Evolutionary conservation across 1,284 basidiomycete genomes (phyloP).

Genomic region (Sphagnurus paluster): DNA sequence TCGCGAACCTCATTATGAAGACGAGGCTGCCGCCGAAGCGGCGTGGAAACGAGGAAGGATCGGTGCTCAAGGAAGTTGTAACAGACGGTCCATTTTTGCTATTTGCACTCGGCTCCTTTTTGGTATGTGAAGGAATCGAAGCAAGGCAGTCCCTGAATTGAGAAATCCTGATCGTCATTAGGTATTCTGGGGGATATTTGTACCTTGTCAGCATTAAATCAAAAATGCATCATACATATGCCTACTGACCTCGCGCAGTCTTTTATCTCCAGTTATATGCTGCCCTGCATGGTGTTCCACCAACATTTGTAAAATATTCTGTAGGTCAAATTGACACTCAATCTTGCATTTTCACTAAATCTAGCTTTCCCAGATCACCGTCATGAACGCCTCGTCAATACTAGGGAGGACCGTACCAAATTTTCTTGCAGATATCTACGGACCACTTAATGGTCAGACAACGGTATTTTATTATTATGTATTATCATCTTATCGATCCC

Average conservation of each 20-base stretch:
- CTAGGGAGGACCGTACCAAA: slow-evolving; percentile 42
- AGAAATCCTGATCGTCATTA: slow-evolving; percentile 11
- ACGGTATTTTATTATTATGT: background rate
- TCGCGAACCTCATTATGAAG: slow-evolving; percentile 38
- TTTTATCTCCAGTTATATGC: slow-evolving; percentile 48
- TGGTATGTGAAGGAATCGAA: slow-evolving; percentile 18
- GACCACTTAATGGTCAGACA: slow-evolving; percentile 35
- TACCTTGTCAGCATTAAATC: slow-evolving; percentile 30
- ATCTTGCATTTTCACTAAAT: background rate
- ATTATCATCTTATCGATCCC: background rate
- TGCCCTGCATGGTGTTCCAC: slow-evolving; percentile 33
- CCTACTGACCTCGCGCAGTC: slow-evolving; percentile 22
- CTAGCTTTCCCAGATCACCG: slow-evolving; percentile 32
- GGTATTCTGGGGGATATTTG: slow-evolving; percentile 39
- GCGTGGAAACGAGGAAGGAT: slow-evolving; percentile 18
- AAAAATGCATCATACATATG: background rate
- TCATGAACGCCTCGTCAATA: slow-evolving; percentile 40
- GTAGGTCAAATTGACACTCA: slow-evolving; percentile 21
- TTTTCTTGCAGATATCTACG: slow-evolving; percentile 35
- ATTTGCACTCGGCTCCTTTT: slow-evolving; percentile 29
- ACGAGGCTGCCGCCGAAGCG: slow-evolving; percentile 33
- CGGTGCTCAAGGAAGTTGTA: slow-evolving; percentile 28
- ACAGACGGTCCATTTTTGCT: slow-evolving; percentile 31
- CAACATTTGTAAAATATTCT: slow-evolving; percentile 39
- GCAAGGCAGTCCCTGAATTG: background rate